A percentile compares a stretch with the other conserved stretches of the same genome.
phyloP scores from a whole-genome alignment of 345 rosid species.

The Leavenworthia alabamica region DNA sequence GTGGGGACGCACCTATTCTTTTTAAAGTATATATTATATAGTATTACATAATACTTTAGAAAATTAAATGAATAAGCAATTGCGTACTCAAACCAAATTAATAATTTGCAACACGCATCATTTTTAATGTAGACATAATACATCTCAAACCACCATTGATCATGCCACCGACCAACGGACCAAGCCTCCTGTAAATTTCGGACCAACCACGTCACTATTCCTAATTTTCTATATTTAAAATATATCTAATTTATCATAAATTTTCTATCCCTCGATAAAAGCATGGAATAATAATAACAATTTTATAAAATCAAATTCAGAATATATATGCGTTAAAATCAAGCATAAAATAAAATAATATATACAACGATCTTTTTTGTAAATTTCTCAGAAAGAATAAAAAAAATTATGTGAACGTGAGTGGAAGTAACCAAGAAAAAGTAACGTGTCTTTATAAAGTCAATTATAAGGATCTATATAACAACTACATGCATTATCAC shows the following conservation, averaged over 20 bases:
- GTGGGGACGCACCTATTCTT: neutral
- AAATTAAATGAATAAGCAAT: neutral
- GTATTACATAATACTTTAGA: neutral
- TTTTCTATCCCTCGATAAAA: neutral
- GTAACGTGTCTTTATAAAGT: neutral
- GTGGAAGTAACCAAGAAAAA: neutral
- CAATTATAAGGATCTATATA: neutral
- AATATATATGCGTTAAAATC: neutral
- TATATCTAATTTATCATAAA: neutral
- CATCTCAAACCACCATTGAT: conserved; percentile 10
- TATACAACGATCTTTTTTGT: neutral
- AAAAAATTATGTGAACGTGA: neutral
- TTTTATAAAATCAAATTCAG: neutral
- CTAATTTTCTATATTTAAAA: neutral
- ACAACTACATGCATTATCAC: neutral
- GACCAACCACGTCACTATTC: neutral
- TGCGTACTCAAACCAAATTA: neutral
- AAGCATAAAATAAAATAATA: neutral
- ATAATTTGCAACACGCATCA: neutral
- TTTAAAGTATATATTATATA: neutral
- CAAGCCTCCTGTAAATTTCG: neutral
- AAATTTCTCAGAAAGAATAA: neutral
- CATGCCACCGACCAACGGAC: conserved; percentile 8
- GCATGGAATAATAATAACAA: neutral
- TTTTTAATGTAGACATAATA: neutral